Evolutionary conservation across 257 asterid genomes (phyloP).

Genomic region (Cinchona pubescens): DNA sequence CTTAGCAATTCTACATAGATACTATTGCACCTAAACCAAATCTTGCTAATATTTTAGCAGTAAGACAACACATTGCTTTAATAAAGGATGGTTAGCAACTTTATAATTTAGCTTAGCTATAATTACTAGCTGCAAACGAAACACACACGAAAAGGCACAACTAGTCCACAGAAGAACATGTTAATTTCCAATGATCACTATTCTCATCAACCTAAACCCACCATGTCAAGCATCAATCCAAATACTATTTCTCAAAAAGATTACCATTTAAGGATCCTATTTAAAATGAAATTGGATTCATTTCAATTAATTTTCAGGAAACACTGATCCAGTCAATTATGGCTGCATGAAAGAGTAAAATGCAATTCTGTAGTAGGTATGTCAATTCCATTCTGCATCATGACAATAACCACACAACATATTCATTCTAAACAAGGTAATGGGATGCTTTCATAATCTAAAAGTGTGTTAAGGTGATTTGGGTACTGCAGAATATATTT

Average conservation of each 20-base stretch:
- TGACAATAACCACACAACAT: constrained; percentile 33
- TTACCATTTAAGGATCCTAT: not conserved
- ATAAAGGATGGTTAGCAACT: not conserved
- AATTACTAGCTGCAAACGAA: not conserved
- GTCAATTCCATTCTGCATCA: constrained; percentile 30
- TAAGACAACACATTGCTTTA: not conserved
- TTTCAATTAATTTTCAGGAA: not conserved
- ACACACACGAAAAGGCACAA: not conserved
- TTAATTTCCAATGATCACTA: not conserved
- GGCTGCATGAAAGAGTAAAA: constrained; percentile 13
- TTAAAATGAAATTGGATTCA: not conserved
- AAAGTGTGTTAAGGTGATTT: constrained; percentile 7
- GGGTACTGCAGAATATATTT: not conserved
- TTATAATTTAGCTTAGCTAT: not conserved
- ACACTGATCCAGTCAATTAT: not conserved
- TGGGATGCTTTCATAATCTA: constrained; percentile 34
- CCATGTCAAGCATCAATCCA: not conserved
- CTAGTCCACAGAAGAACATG: not conserved
- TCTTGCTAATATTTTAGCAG: not conserved
- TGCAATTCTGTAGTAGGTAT: constrained; percentile 24
- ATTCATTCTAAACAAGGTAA: constrained; percentile 23
- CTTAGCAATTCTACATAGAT: not conserved
- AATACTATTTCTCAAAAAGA: not conserved
- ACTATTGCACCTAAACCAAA: not conserved
- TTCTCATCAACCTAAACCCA: not conserved